A percentile compares a stretch with the other conserved stretches of the same genome.
phyloP scores from a whole-genome alignment of 75 land plant genomes.

The Picea sitchensis region DNA sequence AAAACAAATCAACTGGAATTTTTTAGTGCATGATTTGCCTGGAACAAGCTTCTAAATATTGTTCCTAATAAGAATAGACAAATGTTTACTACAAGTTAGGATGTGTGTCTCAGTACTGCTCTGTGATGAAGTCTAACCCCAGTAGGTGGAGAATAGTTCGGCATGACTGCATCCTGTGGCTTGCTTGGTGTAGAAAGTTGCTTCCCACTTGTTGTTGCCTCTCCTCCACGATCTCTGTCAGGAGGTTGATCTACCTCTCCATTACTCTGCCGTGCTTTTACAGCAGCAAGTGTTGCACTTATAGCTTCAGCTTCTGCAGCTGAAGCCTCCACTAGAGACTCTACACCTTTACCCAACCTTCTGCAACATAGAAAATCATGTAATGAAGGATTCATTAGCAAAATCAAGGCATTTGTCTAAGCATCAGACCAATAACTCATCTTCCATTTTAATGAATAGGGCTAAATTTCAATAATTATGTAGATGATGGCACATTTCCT shows the following conservation, averaged over 20 bases:
- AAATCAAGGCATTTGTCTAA: not conserved
- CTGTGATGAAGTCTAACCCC: constrained; percentile 96
- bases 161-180: constrained; percentile 32
- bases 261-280: constrained; percentile 84
- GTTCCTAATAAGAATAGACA: not conserved
- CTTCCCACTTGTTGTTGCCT: constrained; percentile 88
- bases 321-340: constrained; percentile 92
- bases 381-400: not conserved
- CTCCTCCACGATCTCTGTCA: constrained; percentile 87
- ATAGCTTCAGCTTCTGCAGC: constrained; percentile 99
- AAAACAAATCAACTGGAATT: not conserved
- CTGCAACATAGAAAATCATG: constrained; percentile 30
- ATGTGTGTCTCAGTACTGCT: constrained; percentile 57
- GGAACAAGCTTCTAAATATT: not conserved
- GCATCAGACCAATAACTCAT: not conserved
- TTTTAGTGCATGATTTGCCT: not conserved
- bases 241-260: constrained; percentile 66
- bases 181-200: constrained; percentile 48
- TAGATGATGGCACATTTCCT: not conserved
- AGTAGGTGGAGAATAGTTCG: constrained; percentile 45
- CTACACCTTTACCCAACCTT: constrained; percentile 83
- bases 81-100: not conserved
- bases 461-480: not conserved
- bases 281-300: constrained; percentile 84
- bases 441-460: not conserved